Evolutionary conservation across 1,284 basidiomycete genomes (phyloP), one percentile per base, ranked within the genome.

Genomic region (Ganoderma sinense): DNA sequence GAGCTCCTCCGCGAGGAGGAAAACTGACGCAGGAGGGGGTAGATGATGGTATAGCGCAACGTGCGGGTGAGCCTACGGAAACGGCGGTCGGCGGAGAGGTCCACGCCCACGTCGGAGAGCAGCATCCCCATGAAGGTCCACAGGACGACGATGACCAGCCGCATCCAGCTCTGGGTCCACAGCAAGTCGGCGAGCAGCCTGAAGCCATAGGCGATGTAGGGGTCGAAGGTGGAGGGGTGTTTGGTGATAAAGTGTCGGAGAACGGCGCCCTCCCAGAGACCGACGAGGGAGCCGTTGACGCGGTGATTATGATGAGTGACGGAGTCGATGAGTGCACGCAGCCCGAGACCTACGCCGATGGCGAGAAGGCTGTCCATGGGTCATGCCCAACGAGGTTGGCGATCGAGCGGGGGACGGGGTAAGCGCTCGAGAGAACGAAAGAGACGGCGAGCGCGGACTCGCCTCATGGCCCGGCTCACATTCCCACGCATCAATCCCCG

Each of bases 251-350:
- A 92, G 75, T 93, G 91, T 62, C 88, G 87, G 66, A 92, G 84
- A 53, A 93, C 87, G 31, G 91, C 85, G 58, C 91, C 91, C 80
- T 93, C 92, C 91, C 91, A 93, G 29, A 93, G 80, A 18, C 91
- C 91, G 65, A 93, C 82, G 69, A 93, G 84, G 14, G 88, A 87
- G 18, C 88, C 88, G 69, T 82, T 78, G 63, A 86, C 74, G 66
- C 80, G 79, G 70, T 80, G 73, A 63, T 88, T 86, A 71, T 88
- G 82, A 70, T 85, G 81, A 51, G 85, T 86, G 66, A 86, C 84
- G 40, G 71, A 51, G 73, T 82, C 80, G 69, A 82, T 76, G 62
- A 82, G 71, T 41, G 78, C 74, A 67, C 82, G 81, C 31, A 83
- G 75, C 23, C 77, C 79, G 67, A 83, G 80, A 62, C 82, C 82